A percentile compares a stretch with the other conserved stretches of the same genome.
phyloP scores from a whole-genome alignment of 2,329 filamentous ascomycete genomes.

The Niveomyces coronatus region DNA sequence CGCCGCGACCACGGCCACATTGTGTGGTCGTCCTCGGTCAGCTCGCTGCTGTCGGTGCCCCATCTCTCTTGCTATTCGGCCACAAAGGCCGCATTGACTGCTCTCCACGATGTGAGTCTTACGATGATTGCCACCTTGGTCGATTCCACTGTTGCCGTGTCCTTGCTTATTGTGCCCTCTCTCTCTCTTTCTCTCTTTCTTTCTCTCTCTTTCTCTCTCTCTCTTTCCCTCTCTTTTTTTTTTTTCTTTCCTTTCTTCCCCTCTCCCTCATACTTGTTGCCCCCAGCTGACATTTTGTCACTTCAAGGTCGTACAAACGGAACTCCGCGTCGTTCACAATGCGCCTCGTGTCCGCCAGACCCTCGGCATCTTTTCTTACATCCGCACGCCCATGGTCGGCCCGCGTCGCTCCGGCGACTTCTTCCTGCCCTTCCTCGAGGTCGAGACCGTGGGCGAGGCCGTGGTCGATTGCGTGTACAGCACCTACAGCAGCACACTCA shows the following conservation, averaged over 20 bases:
- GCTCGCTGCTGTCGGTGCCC: conserved; percentile 41
- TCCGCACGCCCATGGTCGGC: conserved; percentile 20
- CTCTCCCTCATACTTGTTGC: neutral
- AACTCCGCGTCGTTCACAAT: conserved; percentile 20
- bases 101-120: conserved; percentile 18
- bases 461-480: conserved; percentile 21
- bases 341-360: conserved; percentile 20
- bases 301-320: conserved; percentile 19
- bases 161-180: no score
- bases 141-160: no score
- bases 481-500: conserved; percentile 20
- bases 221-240: no score
- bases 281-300: conserved; percentile 12
- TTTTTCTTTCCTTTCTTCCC: neutral
- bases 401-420: conserved; percentile 16
- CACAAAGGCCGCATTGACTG: conserved; percentile 34
- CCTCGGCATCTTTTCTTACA: conserved; percentile 21
- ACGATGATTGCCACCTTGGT: no score
- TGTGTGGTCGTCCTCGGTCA: conserved; percentile 50
- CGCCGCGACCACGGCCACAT: conserved; percentile 51
- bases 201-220: neutral
- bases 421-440: conserved; percentile 21
- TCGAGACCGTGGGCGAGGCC: conserved; percentile 21
- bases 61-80: conserved; percentile 50
- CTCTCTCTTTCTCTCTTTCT: neutral